Evolutionary conservation across 805 yeast genomes (phyloP).

Genomic region (Candida ficus): DNA sequence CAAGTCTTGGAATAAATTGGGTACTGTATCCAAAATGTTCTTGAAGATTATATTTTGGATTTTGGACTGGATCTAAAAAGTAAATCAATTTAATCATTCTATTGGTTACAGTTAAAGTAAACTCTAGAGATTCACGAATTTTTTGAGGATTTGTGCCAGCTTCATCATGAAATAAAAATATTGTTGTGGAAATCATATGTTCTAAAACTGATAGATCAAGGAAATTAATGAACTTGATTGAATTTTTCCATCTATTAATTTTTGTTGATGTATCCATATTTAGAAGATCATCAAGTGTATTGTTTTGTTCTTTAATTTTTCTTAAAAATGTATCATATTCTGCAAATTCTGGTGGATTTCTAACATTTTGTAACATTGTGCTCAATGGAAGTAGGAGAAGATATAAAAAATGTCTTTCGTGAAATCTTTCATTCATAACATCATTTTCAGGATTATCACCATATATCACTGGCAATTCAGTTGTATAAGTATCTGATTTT

Average conservation of each 20-base stretch:
- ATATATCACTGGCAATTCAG: not conserved
- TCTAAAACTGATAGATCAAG: not conserved
- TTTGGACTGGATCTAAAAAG: not conserved
- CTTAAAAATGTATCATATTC: not conserved
- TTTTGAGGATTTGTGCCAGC: not conserved
- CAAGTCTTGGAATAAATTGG: slow-evolving; percentile 2
- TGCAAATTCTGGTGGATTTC: slow-evolving; percentile 1
- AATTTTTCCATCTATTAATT: not conserved
- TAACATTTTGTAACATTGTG: slow-evolving; percentile 1
- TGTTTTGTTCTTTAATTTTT: not conserved
- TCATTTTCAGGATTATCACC: not conserved
- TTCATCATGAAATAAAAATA: slow-evolving; percentile 1
- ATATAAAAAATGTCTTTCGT: not conserved
- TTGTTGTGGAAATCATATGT: not conserved
- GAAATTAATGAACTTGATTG: not conserved
- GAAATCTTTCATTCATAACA: not conserved
- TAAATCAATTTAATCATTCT: not conserved
- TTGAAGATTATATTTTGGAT: slow-evolving; percentile 1
- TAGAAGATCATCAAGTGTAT: not conserved
- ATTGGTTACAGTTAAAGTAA: not conserved
- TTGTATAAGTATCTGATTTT: not conserved
- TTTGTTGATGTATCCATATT: slow-evolving; percentile 3
- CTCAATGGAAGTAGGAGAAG: not conserved
- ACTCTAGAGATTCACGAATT: not conserved
- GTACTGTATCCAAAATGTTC: slow-evolving; percentile 1